These are phyloP conservation scores for Ilex paraguariensis DNA, from an alignment of 305 asterid species.

Conservation along the genomic window DNA sequence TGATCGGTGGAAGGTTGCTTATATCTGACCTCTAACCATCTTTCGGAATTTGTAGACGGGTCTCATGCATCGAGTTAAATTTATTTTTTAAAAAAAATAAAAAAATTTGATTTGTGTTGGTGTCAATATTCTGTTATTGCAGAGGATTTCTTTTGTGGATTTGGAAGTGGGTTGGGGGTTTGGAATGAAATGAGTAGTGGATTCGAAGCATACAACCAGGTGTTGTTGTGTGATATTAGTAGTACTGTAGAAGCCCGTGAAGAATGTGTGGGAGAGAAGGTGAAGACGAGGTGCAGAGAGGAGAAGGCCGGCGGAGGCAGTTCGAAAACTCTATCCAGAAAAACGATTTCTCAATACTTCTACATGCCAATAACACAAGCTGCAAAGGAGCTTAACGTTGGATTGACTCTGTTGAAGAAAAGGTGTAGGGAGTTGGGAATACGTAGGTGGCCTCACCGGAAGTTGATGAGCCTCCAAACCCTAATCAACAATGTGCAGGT, in stretches of 20 bases:
- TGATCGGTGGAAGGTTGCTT: too few relatives aligned
- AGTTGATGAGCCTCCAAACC: conserved; percentile 82
- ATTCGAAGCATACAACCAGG: conserved; percentile 8
- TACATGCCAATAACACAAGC: conserved; percentile 84
- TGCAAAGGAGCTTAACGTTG: conserved; percentile 70
- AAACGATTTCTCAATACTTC: conserved; percentile 49
- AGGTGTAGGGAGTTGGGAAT: conserved; percentile 85
- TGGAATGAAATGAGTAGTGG: conserved; percentile 24
- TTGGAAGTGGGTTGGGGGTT: conserved; percentile 10
- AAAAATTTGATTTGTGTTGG: too few relatives aligned
- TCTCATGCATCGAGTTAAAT: too few relatives aligned
- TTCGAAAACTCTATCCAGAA: conserved; percentile 35
- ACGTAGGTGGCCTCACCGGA: conserved; percentile 83
- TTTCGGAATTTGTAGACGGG: too few relatives aligned
- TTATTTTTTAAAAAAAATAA: too few relatives aligned
- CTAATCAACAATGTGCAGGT: conserved; percentile 82
- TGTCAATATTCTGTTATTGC: neutral
- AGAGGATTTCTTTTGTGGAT: conserved; percentile 22
- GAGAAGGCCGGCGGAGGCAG: conserved; percentile 8
- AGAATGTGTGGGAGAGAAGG: conserved; percentile 4
- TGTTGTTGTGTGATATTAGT: conserved; percentile 7
- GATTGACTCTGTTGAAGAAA: conserved; percentile 77
- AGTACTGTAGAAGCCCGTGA: neutral
- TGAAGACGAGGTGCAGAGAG: conserved; percentile 7
- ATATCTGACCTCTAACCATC: too few relatives aligned